Conservation (phyloP, 2,329 filamentous ascomycete species). For the Aspergillus aculeatus region DNA sequence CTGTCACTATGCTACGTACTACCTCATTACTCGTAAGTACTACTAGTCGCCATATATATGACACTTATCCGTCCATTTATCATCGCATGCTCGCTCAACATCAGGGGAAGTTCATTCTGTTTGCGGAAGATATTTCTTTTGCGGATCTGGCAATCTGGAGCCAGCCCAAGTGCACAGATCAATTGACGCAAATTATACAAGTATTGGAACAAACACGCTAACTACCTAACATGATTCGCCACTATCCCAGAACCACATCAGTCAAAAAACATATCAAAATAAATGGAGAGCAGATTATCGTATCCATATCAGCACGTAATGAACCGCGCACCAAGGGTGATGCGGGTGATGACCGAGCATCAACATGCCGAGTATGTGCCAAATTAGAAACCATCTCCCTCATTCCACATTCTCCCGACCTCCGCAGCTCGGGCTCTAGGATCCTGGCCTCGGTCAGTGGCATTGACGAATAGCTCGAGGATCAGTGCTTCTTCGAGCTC, state of each 20-base stretch:
- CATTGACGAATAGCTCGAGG: constrained; percentile 42
- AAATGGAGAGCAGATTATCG: background rate
- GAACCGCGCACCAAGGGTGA: background rate
- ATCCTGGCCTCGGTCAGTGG: constrained; percentile 52
- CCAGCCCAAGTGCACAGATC: constrained; percentile 14
- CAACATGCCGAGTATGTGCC: background rate
- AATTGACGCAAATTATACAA: constrained; percentile 2
- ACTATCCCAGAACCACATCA: background rate
- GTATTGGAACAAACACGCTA: background rate
- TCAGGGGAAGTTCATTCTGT: background rate
- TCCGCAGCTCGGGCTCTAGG: constrained; percentile 53
- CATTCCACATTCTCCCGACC: constrained; percentile 54
- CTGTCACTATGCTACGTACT: too few relatives aligned
- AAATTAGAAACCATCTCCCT: constrained; percentile 54
- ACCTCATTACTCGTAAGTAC: too few relatives aligned
- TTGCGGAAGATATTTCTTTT: background rate
- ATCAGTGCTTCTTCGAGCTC: constrained; percentile 45
- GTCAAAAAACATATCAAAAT: background rate
- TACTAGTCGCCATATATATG: background rate
- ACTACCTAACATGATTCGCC: background rate
- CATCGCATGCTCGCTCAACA: too few relatives aligned
- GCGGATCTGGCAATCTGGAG: constrained; percentile 10
- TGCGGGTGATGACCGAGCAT: background rate
- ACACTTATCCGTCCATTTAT: too few relatives aligned
- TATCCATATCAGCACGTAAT: background rate